phyloP scores from a whole-genome alignment of 768 basidiomycete genomes.

The Epithele typhae region DNA sequence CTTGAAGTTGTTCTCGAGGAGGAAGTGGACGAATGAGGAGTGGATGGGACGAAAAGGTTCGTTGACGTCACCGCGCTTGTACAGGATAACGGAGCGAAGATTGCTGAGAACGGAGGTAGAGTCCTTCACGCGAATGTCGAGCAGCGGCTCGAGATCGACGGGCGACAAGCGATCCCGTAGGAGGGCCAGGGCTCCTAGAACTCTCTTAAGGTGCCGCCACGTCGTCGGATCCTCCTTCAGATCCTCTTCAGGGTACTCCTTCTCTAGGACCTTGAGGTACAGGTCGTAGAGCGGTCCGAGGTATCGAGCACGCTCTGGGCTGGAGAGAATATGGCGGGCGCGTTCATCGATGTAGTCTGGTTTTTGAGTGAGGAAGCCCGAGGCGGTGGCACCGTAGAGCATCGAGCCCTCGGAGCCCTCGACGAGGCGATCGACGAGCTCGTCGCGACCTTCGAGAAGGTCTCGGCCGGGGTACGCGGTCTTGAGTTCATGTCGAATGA shows the following conservation, averaged over 20 bases:
- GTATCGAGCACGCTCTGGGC: not conserved
- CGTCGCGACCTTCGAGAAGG: not conserved
- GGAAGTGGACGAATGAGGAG: constrained; percentile 2
- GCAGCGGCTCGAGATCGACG: not conserved
- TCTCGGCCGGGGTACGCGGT: no score
- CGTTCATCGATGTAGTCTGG: not conserved
- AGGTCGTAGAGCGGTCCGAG: not conserved
- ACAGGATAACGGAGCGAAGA: constrained; percentile 1
- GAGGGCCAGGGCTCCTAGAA: not conserved
- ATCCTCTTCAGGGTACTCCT: not conserved
- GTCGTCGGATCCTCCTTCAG: not conserved
- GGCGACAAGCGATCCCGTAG: not conserved
- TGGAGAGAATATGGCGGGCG: not conserved
- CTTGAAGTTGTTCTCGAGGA: not conserved
- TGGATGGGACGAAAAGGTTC: constrained; percentile 1
- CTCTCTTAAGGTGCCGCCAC: not conserved
- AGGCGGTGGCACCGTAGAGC: constrained; percentile 1
- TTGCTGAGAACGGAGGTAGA: not conserved
- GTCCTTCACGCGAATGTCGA: not conserved
- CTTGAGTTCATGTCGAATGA: no score
- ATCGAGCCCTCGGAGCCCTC: constrained; percentile 1
- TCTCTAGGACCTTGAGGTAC: constrained; percentile 2
- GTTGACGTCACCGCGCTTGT: not conserved
- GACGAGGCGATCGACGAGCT: not conserved
- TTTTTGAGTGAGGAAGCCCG: not conserved